Base-by-base conservation (phyloP, 257 asterid species). In the Salvia splendens region DNA sequence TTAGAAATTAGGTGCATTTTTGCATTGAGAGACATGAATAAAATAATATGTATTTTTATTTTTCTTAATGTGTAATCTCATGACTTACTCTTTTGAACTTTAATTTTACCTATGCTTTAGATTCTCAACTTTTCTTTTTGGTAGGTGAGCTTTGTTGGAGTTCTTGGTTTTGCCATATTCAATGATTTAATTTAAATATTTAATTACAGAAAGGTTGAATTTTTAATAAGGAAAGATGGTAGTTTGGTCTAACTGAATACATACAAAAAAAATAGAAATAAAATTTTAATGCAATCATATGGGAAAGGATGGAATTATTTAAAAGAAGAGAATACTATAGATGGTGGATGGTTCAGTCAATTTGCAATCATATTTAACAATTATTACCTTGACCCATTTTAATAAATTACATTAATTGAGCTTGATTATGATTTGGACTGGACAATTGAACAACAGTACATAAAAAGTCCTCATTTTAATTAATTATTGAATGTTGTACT, bases 381-480 rank as follows among this genome's bases (percentile, higher is more conserved):
- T 66, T 70, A 74, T 67, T 71, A 59, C n/a, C 73, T 64, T 64
- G 80, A 79, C 78, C 83, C 67, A 70, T 57, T 56, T 28, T n/a
- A 78, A 53, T 75, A 68, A 72, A 57, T 79, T 4, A 55, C 58
- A 66, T 71, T 72, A 35, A 75, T 41, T 70, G 53, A 53, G 58
- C 73, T 71, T 75, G 65, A 45, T 67, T 70, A 12, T 63, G 80
- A 71, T 68, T 75, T 67, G 32, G 73, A 79, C 74, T 17, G 55
- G 4, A 65, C 75, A 64, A 59, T 75, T 67, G 66, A 47, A 36
- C 65, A 33, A 46, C 46, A 61, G 9, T 50, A 46, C 68, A 73
- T 76, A 67, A 71, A 47, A 77, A 49, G 59, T 52, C 58, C 12
- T 41, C 41, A 6, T 28, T 62, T 65, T 11, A 49, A 24, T 24